Percentiles rank a stretch among this genome's conserved stretches.
Evolutionary conservation across 495 filamentous ascomycete species (phyloP).

Genomic region (Jackrogersella multiformis): DNA sequence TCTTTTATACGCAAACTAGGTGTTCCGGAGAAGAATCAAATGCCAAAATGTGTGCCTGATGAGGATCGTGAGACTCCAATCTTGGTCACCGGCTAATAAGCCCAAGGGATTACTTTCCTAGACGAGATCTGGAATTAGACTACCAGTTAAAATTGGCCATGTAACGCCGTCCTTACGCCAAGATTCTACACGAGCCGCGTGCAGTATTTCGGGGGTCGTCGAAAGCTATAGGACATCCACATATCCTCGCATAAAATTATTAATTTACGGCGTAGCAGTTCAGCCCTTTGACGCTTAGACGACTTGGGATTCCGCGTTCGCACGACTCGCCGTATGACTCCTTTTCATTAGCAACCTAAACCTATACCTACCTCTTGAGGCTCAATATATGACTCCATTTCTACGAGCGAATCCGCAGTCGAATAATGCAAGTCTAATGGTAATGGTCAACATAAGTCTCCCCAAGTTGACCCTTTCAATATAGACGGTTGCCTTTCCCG

Average conservation of each 20-base stretch:
- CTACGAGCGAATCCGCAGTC: no score
- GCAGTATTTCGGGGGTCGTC: neutral
- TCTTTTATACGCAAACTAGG: conserved; percentile 19
- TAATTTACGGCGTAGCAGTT: conserved; percentile 16
- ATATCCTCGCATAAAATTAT: conserved; percentile 2
- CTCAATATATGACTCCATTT: neutral
- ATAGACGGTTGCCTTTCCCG: no score
- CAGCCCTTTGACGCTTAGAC: conserved; percentile 6
- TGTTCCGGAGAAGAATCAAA: neutral
- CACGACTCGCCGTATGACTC: conserved; percentile 9
- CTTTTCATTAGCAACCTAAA: neutral
- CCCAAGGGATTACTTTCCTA: neutral
- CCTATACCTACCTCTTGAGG: neutral
- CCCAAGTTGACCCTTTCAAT: no score
- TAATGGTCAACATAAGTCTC: no score
- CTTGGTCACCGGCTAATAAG: neutral
- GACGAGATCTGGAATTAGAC: neutral
- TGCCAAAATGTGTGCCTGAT: neutral
- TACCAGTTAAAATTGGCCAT: conserved; percentile 5
- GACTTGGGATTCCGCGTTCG: neutral
- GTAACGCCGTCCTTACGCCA: conserved; percentile 14
- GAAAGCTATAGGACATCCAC: conserved; percentile 6
- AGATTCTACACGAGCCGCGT: conserved; percentile 6
- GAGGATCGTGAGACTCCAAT: conserved; percentile 17
- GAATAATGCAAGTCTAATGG: no score